Evolutionary conservation across 225 moss, liverwort and hornwort species (phyloP).

Genomic region (Polytrichum formosum): DNA sequence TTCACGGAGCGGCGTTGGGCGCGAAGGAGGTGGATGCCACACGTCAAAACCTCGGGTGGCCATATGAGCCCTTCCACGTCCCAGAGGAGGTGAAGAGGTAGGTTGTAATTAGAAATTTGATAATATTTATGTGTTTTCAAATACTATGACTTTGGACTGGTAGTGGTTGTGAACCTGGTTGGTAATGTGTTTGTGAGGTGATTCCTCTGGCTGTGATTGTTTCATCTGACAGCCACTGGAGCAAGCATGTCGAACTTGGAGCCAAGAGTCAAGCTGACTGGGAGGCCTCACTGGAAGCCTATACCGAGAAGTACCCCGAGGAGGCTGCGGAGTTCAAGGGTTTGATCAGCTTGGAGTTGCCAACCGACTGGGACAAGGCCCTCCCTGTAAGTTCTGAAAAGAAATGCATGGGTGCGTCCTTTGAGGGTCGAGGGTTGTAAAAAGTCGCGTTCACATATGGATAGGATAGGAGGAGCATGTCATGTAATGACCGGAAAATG

Average conservation of each 20-base stretch:
- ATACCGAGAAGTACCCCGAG: conserved; percentile 72
- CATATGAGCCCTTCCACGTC: conserved; percentile 74
- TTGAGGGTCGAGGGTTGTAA: no score
- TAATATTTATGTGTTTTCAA: no score
- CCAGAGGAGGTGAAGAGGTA: conserved; percentile 86
- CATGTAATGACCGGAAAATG: no score
- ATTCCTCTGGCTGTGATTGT: background rate
- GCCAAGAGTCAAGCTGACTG: conserved; percentile 63
- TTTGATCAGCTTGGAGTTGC: conserved; percentile 62
- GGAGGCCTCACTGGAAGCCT: conserved; percentile 54
- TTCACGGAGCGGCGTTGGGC: conserved; percentile 83
- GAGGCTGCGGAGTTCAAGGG: conserved; percentile 85
- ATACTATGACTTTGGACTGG: no score
- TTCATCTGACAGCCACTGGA: conserved; percentile 59
- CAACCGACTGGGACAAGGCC: conserved; percentile 48
- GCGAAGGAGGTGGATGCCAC: conserved; percentile 91
- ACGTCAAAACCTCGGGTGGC: conserved; percentile 79
- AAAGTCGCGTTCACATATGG: no score
- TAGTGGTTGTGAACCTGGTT: no score
- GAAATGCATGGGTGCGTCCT: no score
- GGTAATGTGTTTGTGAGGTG: no score
- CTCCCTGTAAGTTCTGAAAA: conserved; percentile 58
- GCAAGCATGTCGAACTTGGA: conserved; percentile 63
- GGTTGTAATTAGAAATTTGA: background rate
- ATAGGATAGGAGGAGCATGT: no score